Evolutionary conservation across 2,329 filamentous ascomycete species (phyloP), one percentile per base, ranked within the genome.

Genomic region (Cladosporium velox): DNA sequence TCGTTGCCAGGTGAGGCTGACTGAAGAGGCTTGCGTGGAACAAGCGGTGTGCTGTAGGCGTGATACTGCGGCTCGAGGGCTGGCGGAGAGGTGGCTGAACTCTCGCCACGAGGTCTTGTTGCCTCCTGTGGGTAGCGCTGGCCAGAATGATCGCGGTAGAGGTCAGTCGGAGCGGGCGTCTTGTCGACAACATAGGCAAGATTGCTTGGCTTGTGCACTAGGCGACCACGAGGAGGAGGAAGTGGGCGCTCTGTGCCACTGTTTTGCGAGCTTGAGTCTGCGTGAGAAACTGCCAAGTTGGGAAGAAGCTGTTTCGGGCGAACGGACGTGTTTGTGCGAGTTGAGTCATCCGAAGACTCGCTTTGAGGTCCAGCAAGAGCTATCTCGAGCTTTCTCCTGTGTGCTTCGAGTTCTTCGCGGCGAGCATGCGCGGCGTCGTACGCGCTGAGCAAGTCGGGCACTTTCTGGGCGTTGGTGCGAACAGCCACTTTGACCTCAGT

Each of bases 61-160:
- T 55, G 52, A 21, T 32, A 55, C 18, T 30, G 26, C 28, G 52
- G 52, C 18, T 55, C 52, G 8, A 34, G n/a, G 3, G 32, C 34
- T n/a, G 52, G 28, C 18, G 52, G 52, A 21, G 52, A 55, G 4
- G 52, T 55, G 15, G 28, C 18, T 34, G 52, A 30, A 21, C 65
- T 54, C 4, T 65, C 47, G 21, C 55, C 54, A 41, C 47, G 44
- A 60, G 52, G 57, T 41, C 51, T 60, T 14, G 41, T 65, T 11
- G 51, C 62, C 12, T 59, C 62, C 11, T 61, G 58, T 15, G 70
- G 70, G 55, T 72, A 71, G 21, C 69, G 69, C 34, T 70, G 64
- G 10, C 65, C 66, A 12, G 70, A 70, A 24, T 57, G 28, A 49
- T 68, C 64, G 28, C 67, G 66, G 49, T 72, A 72, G 44, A 71